phyloP scores from a whole-genome alignment of 148 eudicot species.

The Simmondsia chinensis region DNA sequence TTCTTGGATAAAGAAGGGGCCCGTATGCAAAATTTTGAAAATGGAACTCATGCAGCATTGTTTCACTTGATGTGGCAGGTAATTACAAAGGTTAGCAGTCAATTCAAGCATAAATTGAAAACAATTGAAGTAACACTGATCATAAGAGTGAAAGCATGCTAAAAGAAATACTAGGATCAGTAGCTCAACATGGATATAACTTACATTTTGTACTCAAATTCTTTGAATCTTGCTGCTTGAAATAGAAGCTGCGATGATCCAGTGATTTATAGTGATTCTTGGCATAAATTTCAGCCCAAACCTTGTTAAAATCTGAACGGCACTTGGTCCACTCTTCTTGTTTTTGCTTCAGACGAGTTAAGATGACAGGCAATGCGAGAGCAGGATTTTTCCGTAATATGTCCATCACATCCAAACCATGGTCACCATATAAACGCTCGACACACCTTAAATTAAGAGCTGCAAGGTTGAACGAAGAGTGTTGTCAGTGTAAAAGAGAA shows the following conservation, averaged over 20 bases:
- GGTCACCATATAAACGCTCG: slow-evolving; percentile 90
- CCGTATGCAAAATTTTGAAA: no score
- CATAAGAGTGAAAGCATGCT: not conserved
- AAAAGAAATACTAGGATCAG: slow-evolving; percentile 1
- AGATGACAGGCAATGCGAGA: slow-evolving; percentile 61
- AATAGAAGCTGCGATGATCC: slow-evolving; percentile 97
- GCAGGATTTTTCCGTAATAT: slow-evolving; percentile 69
- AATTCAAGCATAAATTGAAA: no score
- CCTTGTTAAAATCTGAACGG: slow-evolving; percentile 81
- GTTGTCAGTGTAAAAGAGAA: not conserved
- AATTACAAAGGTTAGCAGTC: no score
- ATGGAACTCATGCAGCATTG: no score
- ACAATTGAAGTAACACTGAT: no score
- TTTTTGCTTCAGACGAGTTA: slow-evolving; percentile 89
- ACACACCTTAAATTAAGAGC: slow-evolving; percentile 90
- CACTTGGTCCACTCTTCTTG: slow-evolving; percentile 95
- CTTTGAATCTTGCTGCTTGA: slow-evolving; percentile 99
- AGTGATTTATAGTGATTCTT: slow-evolving; percentile 95
- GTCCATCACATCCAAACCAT: slow-evolving; percentile 90
- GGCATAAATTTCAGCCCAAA: slow-evolving; percentile 91
- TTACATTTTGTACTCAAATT: slow-evolving; percentile 83
- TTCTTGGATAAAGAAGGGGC: no score
- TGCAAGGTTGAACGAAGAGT: slow-evolving; percentile 17
- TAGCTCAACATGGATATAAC: slow-evolving; percentile 18
- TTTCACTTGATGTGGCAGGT: no score